Base-by-base conservation (phyloP, 169 alveolate genomes). In the Prorocentrum cordatum region DNA sequence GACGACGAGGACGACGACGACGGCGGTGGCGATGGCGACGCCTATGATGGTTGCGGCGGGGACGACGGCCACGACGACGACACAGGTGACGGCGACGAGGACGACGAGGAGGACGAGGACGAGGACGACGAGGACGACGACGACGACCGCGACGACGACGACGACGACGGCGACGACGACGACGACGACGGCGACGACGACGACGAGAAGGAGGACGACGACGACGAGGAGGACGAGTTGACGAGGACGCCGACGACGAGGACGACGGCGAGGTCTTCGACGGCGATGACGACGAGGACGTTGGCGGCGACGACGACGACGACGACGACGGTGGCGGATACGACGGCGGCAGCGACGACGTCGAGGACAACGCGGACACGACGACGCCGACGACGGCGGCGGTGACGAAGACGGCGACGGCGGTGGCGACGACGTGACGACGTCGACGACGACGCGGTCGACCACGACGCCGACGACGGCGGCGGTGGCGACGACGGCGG, bases 21-120 rank as follows among this genome's bases (percentile, higher is more conserved):
- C 67, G 27, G 18, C 67, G 67, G 18, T n/a, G 32, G 18, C 67
- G 32, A 58, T 16, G n/a, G 16, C 54, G 54, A 42, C 54, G n/a
- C 9, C 54, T 9, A 42, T 16, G n/a, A 42, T 16, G 54, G 16
- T 16, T 9, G 18, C 67, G 67, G 29, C 67, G 67, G 29, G 27
- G 67, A 58, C 67, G 67, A 58, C 67, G 67, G 29, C 67, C 27
- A 58, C 67, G 67, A 58, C 67, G 29, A 24, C 67, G 67, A 58
- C 67, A n/a, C 7, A 6, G 29, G 29, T n/a, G 67, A 58, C 67
- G 67, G 18, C 67, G 67, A 58, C 67, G 67, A 58, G 27, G 32
- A 58, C 67, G 67, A 24, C 67, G 67, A 58, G 27, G 67, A 58
- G 27, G 67, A 58, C 67, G 67, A 58, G 27, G 67, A 58, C 67